These are phyloP conservation scores for Scenedesmus sp. DNA, from an alignment of 163 green algal species.

Conservation along the genomic window DNA sequence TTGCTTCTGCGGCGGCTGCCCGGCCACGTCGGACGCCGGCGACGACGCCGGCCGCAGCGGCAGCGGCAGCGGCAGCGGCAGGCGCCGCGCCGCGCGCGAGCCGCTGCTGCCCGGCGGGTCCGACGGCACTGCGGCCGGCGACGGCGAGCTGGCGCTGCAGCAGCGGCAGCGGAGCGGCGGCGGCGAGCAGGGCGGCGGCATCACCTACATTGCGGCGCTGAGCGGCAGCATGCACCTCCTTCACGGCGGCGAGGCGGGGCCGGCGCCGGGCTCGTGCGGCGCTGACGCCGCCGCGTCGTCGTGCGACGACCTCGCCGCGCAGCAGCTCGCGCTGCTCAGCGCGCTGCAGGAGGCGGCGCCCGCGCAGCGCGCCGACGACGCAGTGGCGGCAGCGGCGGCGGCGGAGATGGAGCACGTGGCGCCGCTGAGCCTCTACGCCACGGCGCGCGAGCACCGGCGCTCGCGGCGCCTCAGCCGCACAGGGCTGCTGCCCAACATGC, in stretches of 20 bases:
- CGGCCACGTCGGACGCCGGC: background rate
- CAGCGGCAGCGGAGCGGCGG: no score
- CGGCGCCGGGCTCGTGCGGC: background rate
- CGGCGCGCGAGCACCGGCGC: conserved; percentile 1
- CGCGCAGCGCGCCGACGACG: background rate
- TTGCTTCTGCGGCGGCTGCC: background rate
- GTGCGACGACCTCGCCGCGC: no score
- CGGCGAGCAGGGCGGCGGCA: no score
- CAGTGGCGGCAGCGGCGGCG: no score
- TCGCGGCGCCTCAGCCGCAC: conserved; percentile 10
- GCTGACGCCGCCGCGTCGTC: no score
- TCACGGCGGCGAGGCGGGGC: no score
- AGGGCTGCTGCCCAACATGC: conserved; percentile 4
- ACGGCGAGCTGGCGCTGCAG: no score
- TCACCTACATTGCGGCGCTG: no score
- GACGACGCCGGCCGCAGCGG: background rate
- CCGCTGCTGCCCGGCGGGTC: no score
- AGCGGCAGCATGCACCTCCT: no score
- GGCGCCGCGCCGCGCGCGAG: no score
- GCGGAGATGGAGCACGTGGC: conserved; percentile 35
- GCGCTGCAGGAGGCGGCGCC: background rate
- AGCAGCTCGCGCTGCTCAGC: background rate
- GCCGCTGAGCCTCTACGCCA: conserved; percentile 29
- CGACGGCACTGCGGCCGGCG: no score
- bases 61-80: background rate